phyloP scores from a whole-genome alignment of 495 filamentous ascomycete species.

The Penicillium cataractarum region DNA sequence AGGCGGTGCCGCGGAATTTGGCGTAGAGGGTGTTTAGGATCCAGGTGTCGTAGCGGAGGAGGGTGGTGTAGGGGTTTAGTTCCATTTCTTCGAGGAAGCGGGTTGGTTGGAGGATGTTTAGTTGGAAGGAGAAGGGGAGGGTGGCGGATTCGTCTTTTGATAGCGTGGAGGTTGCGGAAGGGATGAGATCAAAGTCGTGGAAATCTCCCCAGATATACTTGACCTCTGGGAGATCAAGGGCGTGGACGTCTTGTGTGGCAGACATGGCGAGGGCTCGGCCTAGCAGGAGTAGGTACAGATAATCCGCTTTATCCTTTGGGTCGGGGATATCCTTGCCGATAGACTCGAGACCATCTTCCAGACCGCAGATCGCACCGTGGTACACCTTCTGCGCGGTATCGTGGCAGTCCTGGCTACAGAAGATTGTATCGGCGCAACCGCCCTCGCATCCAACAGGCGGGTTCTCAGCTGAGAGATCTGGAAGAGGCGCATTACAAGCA shows the following conservation, averaged over 20 bases:
- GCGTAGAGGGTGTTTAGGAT: slow-evolving; percentile 89
- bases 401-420: slow-evolving; percentile 78
- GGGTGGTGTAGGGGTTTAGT: slow-evolving; percentile 74
- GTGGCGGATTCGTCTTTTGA: slow-evolving; percentile 22
- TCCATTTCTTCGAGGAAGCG: slow-evolving; percentile 91
- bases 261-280: slow-evolving; percentile 84
- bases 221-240: slow-evolving; percentile 79
- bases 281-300: slow-evolving; percentile 79
- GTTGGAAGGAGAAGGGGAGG: slow-evolving; percentile 87
- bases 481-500: slow-evolving; percentile 77
- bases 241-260: slow-evolving; percentile 77
- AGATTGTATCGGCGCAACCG: slow-evolving; percentile 81
- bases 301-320: slow-evolving; percentile 69
- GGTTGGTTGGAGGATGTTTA: slow-evolving; percentile 79
- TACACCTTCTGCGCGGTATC: slow-evolving; percentile 72
- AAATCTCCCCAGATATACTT: slow-evolving; percentile 97
- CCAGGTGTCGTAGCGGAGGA: slow-evolving; percentile 79
- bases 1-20: slow-evolving; percentile 92
- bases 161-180: background rate
- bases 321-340: slow-evolving; percentile 77
- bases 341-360: slow-evolving; percentile 70
- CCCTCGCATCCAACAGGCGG: slow-evolving; percentile 61
- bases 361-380: slow-evolving; percentile 84
- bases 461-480: slow-evolving; percentile 53
- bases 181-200: slow-evolving; percentile 35